Conservation (phyloP, 2,329 filamentous ascomycete genomes). For the Trichoderma simmonsii region DNA sequence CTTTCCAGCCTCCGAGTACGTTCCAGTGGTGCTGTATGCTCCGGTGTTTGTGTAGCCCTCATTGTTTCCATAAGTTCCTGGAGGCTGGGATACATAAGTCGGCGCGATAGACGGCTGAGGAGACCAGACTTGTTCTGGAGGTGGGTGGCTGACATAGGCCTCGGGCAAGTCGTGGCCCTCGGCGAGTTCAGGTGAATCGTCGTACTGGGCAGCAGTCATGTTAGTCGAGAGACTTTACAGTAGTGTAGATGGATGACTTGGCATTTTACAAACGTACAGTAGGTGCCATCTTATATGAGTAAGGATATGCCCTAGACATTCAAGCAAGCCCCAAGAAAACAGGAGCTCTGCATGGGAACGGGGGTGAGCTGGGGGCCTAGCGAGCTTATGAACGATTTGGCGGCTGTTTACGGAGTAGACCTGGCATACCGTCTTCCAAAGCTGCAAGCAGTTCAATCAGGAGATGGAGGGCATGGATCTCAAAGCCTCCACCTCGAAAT, state of each 20-base stretch:
- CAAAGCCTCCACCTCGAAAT: neutral
- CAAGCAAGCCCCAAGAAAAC: conserved; percentile 1
- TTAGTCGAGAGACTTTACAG: neutral
- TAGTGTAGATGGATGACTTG: neutral
- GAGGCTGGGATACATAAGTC: neutral
- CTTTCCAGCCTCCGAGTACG: neutral
- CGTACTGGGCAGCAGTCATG: neutral
- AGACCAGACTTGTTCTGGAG: neutral
- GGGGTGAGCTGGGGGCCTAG: neutral
- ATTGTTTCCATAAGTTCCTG: neutral
- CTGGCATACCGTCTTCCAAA: neutral
- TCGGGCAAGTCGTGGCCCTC: neutral
- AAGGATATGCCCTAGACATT: neutral
- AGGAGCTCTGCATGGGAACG: neutral
- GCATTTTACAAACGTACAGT: neutral
- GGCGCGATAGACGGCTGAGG: conserved; percentile 7
- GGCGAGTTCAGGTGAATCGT: neutral
- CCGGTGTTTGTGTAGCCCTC: neutral
- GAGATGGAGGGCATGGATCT: conserved; percentile 3
- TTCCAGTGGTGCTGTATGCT: neutral
- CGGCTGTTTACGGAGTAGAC: neutral
- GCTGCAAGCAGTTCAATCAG: neutral
- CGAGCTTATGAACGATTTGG: conserved; percentile 8
- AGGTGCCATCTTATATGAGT: conserved; percentile 11
- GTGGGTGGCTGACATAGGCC: neutral